Percentiles rank a stretch among this genome's conserved stretches.
phyloP scores from a whole-genome alignment of 2,329 filamentous ascomycete genomes.

The Colletotrichum limetticola region DNA sequence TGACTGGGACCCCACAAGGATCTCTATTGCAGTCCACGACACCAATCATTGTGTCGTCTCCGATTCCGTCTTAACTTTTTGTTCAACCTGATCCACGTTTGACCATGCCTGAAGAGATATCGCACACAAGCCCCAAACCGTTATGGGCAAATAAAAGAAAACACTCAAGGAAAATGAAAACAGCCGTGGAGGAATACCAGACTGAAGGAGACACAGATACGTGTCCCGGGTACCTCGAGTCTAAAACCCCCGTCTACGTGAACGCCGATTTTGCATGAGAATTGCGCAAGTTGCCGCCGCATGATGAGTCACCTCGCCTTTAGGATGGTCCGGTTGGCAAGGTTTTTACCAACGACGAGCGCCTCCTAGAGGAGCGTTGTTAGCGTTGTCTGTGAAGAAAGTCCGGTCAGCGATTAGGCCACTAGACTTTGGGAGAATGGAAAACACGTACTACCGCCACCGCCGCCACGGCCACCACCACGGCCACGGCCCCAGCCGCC shows the following conservation, averaged over 20 bases:
- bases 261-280: slow-evolving; percentile 34
- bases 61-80: slow-evolving; percentile 31
- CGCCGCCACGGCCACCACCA: slow-evolving; percentile 57
- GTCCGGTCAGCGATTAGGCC: slow-evolving; percentile 40
- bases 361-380: slow-evolving; percentile 58
- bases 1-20: slow-evolving; percentile 25
- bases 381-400: slow-evolving; percentile 55
- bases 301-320: slow-evolving; percentile 13
- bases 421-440: slow-evolving; percentile 41
- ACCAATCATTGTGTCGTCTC: slow-evolving; percentile 29
- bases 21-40: slow-evolving; percentile 29
- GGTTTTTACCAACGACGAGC: slow-evolving; percentile 61
- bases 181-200: slow-evolving; percentile 24
- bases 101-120: slow-evolving; percentile 30
- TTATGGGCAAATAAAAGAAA: slow-evolving; percentile 13
- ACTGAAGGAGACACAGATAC: slow-evolving; percentile 6
- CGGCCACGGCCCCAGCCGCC: slow-evolving; percentile 77
- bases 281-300: slow-evolving; percentile 32
- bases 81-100: slow-evolving; percentile 34
- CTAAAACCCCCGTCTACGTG: slow-evolving; percentile 33
- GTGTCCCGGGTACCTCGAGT: slow-evolving; percentile 23
- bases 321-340: slow-evolving; percentile 1
- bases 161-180: slow-evolving; percentile 9
- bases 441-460: slow-evolving; percentile 60
- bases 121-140: slow-evolving; percentile 24